These are phyloP conservation scores for Pyrenochaeta sp. DNA, from an alignment of 2,329 filamentous ascomycete species.

Conservation along the genomic window DNA sequence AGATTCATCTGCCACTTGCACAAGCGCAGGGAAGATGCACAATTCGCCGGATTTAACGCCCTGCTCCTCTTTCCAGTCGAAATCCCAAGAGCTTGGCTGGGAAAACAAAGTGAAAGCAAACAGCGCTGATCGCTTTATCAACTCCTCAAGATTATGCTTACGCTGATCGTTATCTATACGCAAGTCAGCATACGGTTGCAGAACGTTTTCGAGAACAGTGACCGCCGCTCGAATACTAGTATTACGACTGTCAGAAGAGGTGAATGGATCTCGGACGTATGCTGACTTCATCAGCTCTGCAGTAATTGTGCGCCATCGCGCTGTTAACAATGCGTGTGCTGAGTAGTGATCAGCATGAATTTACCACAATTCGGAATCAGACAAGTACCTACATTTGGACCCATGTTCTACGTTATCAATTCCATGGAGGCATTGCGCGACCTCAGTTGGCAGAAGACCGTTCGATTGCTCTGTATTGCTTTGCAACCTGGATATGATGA, in stretches of 20 bases:
- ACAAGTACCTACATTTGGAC: constrained; percentile 21
- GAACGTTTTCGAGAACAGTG: constrained; percentile 32
- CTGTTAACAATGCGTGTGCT: constrained; percentile 29
- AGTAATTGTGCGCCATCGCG: constrained; percentile 44
- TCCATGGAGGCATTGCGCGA: constrained; percentile 28
- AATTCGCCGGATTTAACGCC: constrained; percentile 35
- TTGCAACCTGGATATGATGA: constrained; percentile 33
- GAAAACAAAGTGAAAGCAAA: constrained; percentile 49
- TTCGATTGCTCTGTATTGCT: too few relatives aligned
- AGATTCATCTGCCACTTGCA: constrained; percentile 43
- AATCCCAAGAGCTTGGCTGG: constrained; percentile 43
- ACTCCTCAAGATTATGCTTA: constrained; percentile 43
- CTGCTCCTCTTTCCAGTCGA: constrained; percentile 43
- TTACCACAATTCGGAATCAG: background rate
- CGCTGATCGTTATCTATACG: constrained; percentile 38
- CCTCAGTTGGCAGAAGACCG: constrained; percentile 39
- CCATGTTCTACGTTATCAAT: constrained; percentile 17
- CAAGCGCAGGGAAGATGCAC: constrained; percentile 46
- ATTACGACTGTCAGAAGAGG: constrained; percentile 32
- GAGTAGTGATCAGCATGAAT: background rate
- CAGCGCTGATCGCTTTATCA: constrained; percentile 43
- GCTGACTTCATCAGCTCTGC: constrained; percentile 37
- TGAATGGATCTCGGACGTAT: constrained; percentile 37
- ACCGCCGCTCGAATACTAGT: constrained; percentile 31
- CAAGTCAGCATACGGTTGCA: constrained; percentile 37